These are phyloP conservation scores for Saturnispora silvae DNA, from an alignment of 805 yeast genomes.

Conservation along the genomic window DNA sequence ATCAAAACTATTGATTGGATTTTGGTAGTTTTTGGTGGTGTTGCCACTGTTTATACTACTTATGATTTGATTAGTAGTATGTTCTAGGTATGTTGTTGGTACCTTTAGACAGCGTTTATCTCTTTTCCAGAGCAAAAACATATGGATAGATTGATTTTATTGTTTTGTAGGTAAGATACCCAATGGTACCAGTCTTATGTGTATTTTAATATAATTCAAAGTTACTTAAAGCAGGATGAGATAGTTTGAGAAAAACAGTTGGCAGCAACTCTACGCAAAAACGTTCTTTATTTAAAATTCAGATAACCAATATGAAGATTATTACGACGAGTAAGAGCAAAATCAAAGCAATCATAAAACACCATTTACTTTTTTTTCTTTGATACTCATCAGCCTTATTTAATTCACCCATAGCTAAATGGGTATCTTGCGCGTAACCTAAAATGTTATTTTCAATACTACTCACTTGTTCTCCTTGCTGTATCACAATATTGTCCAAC, in stretches of 20 bases:
- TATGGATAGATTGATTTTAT: too few relatives aligned
- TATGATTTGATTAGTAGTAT: constrained; percentile 5
- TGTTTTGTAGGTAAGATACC: too few relatives aligned
- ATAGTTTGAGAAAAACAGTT: too few relatives aligned
- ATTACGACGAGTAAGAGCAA: constrained; percentile 1
- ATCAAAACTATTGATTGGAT: constrained; percentile 44
- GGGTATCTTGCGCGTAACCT: constrained; percentile 51
- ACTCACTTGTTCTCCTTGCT: constrained; percentile 80
- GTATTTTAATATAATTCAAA: too few relatives aligned
- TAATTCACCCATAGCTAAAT: constrained; percentile 61
- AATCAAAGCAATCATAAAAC: constrained; percentile 43
- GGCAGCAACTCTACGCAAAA: too few relatives aligned
- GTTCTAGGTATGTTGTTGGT: too few relatives aligned
- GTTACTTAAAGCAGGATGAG: too few relatives aligned
- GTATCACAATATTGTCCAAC: constrained; percentile 62
- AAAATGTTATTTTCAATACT: constrained; percentile 72
- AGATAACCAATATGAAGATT: too few relatives aligned
- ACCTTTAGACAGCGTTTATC: too few relatives aligned
- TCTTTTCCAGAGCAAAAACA: too few relatives aligned
- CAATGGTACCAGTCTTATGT: too few relatives aligned
- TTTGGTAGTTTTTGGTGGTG: constrained; percentile 45
- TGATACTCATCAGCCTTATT: constrained; percentile 69
- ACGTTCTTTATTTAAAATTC: too few relatives aligned
- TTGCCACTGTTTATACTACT: constrained; percentile 55
- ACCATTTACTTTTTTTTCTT: constrained; percentile 58